Evolutionary conservation across 164 flowering plant species (phyloP), one percentile per base, ranked within the genome.

Genomic region (Aristolochia contorta): DNA sequence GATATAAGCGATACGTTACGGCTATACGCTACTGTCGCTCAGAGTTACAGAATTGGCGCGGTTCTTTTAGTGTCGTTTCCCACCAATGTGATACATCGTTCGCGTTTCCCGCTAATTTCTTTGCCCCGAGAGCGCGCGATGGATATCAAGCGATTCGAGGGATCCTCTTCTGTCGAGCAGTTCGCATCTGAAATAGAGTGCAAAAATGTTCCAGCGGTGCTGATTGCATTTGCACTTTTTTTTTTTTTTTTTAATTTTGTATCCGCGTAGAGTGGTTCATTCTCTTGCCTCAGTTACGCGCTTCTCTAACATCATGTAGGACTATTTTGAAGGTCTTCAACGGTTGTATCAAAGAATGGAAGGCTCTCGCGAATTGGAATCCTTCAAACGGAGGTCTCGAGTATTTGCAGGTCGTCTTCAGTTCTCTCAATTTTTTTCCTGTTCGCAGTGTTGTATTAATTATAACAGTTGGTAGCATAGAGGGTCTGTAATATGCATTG

Each of bases 311-410:
- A 30, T 37, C 47, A 27, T 5, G 43, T 47, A 12, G 57, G 23
- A 47, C 16, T 19, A 6, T 32, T 15, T 6, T 24, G 16, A 54
- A 91, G 95, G 93, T 87, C 0, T 82, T 93, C 47, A 59, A n/a
- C 20, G 91, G 93, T 25, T 84, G 88, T 71, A 49, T 78, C 54
- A 84, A 75, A 68, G 77, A 78, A 9, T 86, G 94, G 94, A 70
- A 73, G 58, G 96, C 94, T 62, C 71, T 80, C 55, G 60, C 79
- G 63, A 67, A 65, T 47, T 89, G 97, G 98, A 79, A 84, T 56
- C 92, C 96, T 27, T 65, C 73, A 3, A 74, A 68, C 63, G 89
- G 85, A 47, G 98, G 98, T 62, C 96, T 93, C 66, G 81, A 86
- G 60, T 84, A 87, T 63, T 69, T 93, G 69, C 82, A 81, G 87